Conservation (phyloP, 2,329 filamentous ascomycete genomes). For the Intubia oerlemansii region DNA sequence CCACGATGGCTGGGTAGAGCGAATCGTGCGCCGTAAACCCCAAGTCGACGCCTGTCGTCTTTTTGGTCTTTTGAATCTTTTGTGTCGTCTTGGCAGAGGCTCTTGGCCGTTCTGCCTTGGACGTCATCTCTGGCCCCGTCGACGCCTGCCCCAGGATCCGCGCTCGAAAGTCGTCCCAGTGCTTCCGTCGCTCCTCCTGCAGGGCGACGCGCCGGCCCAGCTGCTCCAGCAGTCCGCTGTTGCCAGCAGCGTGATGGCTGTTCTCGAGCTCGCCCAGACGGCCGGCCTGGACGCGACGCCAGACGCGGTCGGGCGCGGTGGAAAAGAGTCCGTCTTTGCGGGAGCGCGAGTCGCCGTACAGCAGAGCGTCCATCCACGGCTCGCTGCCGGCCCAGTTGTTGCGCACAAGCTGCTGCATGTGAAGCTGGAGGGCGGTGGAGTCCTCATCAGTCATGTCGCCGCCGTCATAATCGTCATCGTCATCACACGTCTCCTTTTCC, state of each 20-base stretch:
- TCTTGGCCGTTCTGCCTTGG: too few relatives aligned
- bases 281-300: slow-evolving; percentile 42
- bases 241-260: too few relatives aligned
- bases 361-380: slow-evolving; percentile 48
- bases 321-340: slow-evolving; percentile 42
- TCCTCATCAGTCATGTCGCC: slow-evolving; percentile 13
- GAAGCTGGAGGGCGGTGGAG: slow-evolving; percentile 20
- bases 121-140: not conserved
- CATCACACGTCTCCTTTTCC: slow-evolving; percentile 10
- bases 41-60: slow-evolving; percentile 25
- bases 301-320: slow-evolving; percentile 38
- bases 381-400: slow-evolving; percentile 65
- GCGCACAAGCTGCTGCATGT: slow-evolving; percentile 37
- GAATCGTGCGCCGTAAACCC: slow-evolving; percentile 30
- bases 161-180: slow-evolving; percentile 50
- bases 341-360: slow-evolving; percentile 36
- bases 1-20: slow-evolving; percentile 18
- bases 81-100: too few relatives aligned
- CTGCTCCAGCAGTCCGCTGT: slow-evolving; percentile 41
- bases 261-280: slow-evolving; percentile 17
- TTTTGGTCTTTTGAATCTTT: too few relatives aligned
- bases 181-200: slow-evolving; percentile 46
- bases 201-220: slow-evolving; percentile 44
- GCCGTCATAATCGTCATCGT: not conserved
- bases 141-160: slow-evolving; percentile 17